phyloP scores from a whole-genome alignment of 1,139 yeast species.

The Oligophagozyma castellii region DNA sequence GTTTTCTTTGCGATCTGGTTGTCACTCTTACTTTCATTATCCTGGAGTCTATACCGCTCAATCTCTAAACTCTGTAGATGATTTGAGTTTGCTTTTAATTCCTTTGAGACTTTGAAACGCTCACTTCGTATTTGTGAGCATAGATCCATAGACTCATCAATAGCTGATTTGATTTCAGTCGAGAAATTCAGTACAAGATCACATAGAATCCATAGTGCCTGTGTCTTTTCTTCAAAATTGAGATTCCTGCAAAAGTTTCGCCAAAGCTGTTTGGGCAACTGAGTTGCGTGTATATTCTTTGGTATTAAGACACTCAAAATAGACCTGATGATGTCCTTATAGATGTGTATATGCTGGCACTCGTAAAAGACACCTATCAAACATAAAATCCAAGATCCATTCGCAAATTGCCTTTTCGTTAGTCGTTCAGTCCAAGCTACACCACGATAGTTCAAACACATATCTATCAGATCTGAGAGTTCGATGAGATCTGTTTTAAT shows the following conservation, averaged over 20 bases:
- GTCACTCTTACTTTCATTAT: constrained; percentile 7
- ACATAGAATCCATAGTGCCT: constrained; percentile 20
- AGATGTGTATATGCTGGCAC: constrained; percentile 19
- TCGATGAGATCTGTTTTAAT: no score
- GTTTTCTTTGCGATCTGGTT: constrained; percentile 2
- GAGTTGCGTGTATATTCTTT: constrained; percentile 11
- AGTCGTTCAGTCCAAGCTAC: constrained; percentile 68
- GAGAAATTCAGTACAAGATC: constrained; percentile 22
- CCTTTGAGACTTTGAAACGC: constrained; percentile 18
- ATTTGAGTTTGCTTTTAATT: constrained; percentile 10
- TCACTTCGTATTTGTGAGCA: constrained; percentile 24
- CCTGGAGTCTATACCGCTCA: constrained; percentile 6
- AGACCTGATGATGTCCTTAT: constrained; percentile 13
- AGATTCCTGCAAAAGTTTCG: constrained; percentile 21
- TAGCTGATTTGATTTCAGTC: constrained; percentile 18
- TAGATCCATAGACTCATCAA: constrained; percentile 23
- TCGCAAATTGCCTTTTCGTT: constrained; percentile 58
- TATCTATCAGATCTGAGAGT: constrained; percentile 25
- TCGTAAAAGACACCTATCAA: constrained; percentile 53
- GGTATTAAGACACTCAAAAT: constrained; percentile 18
- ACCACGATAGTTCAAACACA: constrained; percentile 46
- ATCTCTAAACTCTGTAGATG: constrained; percentile 6
- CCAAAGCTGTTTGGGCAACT: constrained; percentile 23
- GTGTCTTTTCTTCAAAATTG: constrained; percentile 16
- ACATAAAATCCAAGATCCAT: constrained; percentile 77